phyloP scores from a whole-genome alignment of 2,329 filamentous ascomycete genomes.

The Metarhizium album region DNA sequence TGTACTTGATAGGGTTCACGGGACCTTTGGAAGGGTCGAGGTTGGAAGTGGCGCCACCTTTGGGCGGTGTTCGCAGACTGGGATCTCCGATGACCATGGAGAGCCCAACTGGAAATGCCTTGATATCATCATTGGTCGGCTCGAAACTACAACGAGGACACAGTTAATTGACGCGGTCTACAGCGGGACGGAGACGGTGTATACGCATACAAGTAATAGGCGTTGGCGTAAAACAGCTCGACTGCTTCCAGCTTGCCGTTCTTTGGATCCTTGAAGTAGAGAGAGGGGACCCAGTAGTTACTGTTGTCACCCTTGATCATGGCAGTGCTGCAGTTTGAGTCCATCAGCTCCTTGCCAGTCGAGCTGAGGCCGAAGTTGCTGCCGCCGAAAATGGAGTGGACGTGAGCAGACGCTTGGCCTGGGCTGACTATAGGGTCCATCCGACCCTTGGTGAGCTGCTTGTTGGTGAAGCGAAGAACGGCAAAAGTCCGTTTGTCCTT shows the following conservation, averaged over 20 bases:
- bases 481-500: conserved; percentile 46
- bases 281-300: conserved; percentile 66
- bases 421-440: conserved; percentile 60
- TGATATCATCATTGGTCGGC: conserved; percentile 51
- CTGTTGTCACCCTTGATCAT: conserved; percentile 56
- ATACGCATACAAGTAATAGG: conserved; percentile 58
- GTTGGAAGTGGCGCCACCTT: conserved; percentile 36
- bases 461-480: conserved; percentile 60
- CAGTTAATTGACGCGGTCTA: background rate
- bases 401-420: conserved; percentile 47
- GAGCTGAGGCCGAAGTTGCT: conserved; percentile 55
- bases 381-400: conserved; percentile 62
- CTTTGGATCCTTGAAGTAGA: conserved; percentile 57
- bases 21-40: conserved; percentile 40
- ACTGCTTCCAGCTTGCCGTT: conserved; percentile 56
- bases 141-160: conserved; percentile 36
- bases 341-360: conserved; percentile 45
- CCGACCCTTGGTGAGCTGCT: conserved; percentile 49
- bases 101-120: conserved; percentile 59
- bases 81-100: conserved; percentile 61
- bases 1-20: conserved; percentile 46
- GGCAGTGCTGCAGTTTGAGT: conserved; percentile 62
- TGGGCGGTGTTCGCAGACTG: conserved; percentile 45
- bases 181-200: too few species aligned
- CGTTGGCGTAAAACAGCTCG: conserved; percentile 59